phyloP scores from a whole-genome alignment of 345 rosid species.

The Eucalyptus pauciflora region DNA sequence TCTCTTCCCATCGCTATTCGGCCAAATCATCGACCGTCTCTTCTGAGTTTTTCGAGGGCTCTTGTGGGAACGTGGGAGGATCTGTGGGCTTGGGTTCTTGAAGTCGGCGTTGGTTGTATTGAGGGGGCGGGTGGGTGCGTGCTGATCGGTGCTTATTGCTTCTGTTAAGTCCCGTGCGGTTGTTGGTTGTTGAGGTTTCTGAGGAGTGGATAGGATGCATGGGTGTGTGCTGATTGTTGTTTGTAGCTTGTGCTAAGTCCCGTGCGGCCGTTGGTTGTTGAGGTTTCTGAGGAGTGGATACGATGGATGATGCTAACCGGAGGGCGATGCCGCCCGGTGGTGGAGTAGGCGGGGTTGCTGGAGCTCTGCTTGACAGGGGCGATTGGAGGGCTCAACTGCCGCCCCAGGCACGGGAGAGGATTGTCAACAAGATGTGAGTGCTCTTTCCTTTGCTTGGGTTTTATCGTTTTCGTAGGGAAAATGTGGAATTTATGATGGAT shows the following conservation, averaged over 20 bases:
- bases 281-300: no score
- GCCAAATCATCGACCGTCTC: background rate
- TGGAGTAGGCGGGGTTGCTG: constrained; percentile 7
- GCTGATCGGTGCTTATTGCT: no score
- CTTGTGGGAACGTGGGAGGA: background rate
- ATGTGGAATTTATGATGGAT: background rate
- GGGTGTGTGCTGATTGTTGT: no score
- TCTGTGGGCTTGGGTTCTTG: background rate
- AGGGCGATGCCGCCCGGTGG: constrained; percentile 24
- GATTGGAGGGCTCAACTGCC: constrained; percentile 53
- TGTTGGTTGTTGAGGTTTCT: no score
- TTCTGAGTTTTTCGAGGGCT: background rate
- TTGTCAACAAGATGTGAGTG: constrained; percentile 46
- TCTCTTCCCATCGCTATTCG: no score
- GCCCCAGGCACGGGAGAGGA: constrained; percentile 23
- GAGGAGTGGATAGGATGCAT: no score
- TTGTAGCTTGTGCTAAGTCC: no score
- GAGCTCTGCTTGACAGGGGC: constrained; percentile 18
- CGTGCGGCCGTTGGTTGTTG: no score
- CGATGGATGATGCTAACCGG: constrained; percentile 8
- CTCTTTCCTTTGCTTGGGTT: background rate
- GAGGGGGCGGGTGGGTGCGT: background rate
- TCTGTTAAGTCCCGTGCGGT: no score
- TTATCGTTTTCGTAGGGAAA: background rate
- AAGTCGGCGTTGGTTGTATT: background rate